A percentile compares a stretch with the other conserved stretches of the same genome.
phyloP scores from a whole-genome alignment of 2,329 filamentous ascomycete species.

The Xylariaceae sp. region DNA sequence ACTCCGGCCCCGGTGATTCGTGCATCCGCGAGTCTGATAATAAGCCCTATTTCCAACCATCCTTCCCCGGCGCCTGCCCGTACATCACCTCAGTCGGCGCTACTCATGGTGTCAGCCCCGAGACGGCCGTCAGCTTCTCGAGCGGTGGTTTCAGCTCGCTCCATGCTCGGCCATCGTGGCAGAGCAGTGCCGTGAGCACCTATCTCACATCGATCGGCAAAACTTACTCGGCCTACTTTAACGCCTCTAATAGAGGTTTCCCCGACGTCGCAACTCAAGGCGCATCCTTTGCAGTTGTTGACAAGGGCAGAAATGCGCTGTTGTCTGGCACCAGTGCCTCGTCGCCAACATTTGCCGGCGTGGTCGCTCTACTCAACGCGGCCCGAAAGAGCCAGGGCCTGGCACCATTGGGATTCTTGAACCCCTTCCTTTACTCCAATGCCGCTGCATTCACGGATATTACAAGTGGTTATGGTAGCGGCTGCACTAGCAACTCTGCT shows the following conservation, averaged over 20 bases:
- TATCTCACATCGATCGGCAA: slow-evolving; percentile 47
- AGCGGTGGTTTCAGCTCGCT: slow-evolving; percentile 50
- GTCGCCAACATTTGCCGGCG: slow-evolving; percentile 48
- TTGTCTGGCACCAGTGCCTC: slow-evolving; percentile 46
- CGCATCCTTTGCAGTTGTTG: slow-evolving; percentile 54
- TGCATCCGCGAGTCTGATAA: slow-evolving; percentile 61
- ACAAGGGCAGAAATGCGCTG: slow-evolving; percentile 38
- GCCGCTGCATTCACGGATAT: slow-evolving; percentile 42
- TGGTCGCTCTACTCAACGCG: slow-evolving; percentile 52
- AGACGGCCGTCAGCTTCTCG: slow-evolving; percentile 47
- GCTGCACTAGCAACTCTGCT: slow-evolving; percentile 38
- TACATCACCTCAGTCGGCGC: slow-evolving; percentile 65
- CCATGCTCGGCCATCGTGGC: slow-evolving; percentile 46
- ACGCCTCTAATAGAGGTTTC: slow-evolving; percentile 47
- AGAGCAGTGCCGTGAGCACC: slow-evolving; percentile 40
- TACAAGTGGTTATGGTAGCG: slow-evolving; percentile 37
- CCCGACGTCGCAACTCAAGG: slow-evolving; percentile 54
- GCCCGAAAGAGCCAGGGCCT: slow-evolving; percentile 45
- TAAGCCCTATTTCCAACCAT: slow-evolving; percentile 48
- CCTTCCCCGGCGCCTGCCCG: slow-evolving; percentile 52
- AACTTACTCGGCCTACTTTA: slow-evolving; percentile 48
- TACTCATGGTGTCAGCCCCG: slow-evolving; percentile 50
- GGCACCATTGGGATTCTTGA: slow-evolving; percentile 43
- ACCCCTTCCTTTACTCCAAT: slow-evolving; percentile 45
- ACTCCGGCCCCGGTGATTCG: slow-evolving; percentile 68